These are phyloP conservation scores for Skeletonema grethae DNA, from an alignment of 108 stramenopile species.

Conservation along the genomic window DNA sequence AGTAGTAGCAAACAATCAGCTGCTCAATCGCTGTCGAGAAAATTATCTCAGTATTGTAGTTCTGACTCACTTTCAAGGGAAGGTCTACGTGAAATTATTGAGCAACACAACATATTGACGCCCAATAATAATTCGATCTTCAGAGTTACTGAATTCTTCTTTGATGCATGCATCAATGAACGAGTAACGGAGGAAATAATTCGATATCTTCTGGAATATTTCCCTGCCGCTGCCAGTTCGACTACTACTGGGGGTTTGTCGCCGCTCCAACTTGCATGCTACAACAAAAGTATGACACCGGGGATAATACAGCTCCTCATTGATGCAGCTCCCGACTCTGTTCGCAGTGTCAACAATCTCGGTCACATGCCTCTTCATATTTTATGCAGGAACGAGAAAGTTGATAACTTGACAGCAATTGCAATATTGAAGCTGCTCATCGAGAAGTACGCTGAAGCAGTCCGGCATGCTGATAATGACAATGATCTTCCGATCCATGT, in stretches of 20 bases:
- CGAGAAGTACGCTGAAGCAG: too few relatives aligned
- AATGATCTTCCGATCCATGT: too few relatives aligned
- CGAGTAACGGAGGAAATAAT: not conserved
- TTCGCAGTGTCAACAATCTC: too few relatives aligned
- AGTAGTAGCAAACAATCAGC: too few relatives aligned
- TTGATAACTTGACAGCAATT: too few relatives aligned
- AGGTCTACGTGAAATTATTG: not conserved
- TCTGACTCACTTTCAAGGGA: not conserved
- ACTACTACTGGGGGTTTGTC: not conserved
- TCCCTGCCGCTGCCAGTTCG: not conserved
- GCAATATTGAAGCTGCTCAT: too few relatives aligned
- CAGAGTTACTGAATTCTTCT: not conserved
- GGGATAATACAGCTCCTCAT: too few relatives aligned
- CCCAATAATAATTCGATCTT: not conserved
- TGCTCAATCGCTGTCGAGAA: not conserved
- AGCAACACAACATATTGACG: not conserved
- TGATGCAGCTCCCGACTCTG: too few relatives aligned
- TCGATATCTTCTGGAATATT: not conserved
- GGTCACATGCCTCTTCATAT: too few relatives aligned
- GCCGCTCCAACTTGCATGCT: constrained; percentile 1
- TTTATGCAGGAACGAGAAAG: too few relatives aligned
- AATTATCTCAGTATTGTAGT: not conserved
- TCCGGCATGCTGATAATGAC: too few relatives aligned
- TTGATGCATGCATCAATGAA: constrained; percentile 1
- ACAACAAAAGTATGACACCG: too few relatives aligned